Evolutionary conservation across 371 early-diverging fungal species (phyloP), one percentile per base, ranked within the genome.

Genomic region (Capillidium heterosporum): DNA sequence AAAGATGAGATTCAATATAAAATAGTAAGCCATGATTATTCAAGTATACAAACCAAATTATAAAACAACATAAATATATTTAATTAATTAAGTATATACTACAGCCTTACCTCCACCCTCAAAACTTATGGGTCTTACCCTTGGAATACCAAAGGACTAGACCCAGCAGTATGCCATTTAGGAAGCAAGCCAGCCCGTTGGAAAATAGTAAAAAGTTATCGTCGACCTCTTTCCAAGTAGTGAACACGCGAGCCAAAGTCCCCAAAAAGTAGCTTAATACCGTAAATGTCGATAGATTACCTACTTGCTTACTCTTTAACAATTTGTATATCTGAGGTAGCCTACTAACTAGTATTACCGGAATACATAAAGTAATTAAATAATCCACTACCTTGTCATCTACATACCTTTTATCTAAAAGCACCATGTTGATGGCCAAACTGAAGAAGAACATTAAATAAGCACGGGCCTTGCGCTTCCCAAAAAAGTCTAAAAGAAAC

Each of bases 291-390:
- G 90, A 86, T 15, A 96, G 69, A 62, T 87, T 86, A 13, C 96
- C 96, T 3, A 93, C 91, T 47, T 76, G 77, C 28, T 75, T 70
- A 59, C 82, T 80, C 40, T 64, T 59, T 59, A 78, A 83, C 65
- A 85, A 92, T 55, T 74, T 67, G 39, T 70, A 67, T 49, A 94
- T 91, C 67, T 94, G 96, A 19, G 95, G 95, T 13, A 93, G 63
- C 62, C 89, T 84, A 59, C 83, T 77, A n/a, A 78, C 74, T 29
- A 90, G 62, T n/a, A 77, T 74, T 57, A 91, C 65, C n/a, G 90
- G 85, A 57, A 96, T 85, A 8, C 90, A 82, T 15, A 67, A 59
- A 11, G 81, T 75, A 61, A 88, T 87, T 24, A 92, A 68, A 31
- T 71, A 47, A 2, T 71, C 60, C 60, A 95, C 67, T 11, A 71